Conservation (phyloP, 805 yeast species). For the Vanderwaltozyma tropicalis region DNA sequence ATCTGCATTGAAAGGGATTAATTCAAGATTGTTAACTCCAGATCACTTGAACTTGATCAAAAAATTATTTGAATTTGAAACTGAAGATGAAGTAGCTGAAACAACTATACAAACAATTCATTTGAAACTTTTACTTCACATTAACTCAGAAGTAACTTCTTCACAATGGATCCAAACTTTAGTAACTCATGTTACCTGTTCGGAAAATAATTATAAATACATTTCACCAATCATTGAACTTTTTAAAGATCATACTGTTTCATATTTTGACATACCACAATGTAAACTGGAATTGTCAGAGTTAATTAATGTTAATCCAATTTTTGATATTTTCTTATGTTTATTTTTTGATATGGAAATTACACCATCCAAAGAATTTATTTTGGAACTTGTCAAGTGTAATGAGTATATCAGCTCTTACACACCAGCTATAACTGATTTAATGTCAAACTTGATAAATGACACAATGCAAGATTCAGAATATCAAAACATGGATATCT, state of each 20-base stretch:
- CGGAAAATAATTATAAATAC: conserved; percentile 16
- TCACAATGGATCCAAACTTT: conserved; percentile 29
- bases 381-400: conserved; percentile 23
- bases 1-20: conserved; percentile 34
- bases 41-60: conserved; percentile 25
- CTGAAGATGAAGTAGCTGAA: conserved; percentile 46
- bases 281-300: background rate
- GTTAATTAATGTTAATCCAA: conserved; percentile 5
- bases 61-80: conserved; percentile 29
- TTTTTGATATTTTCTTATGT: conserved; percentile 18
- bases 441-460: background rate
- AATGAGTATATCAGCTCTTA: conserved; percentile 5
- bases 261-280: conserved; percentile 26
- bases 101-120: conserved; percentile 41
- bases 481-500: background rate
- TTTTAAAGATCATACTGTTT: conserved; percentile 31
- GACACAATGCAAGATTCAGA: background rate
- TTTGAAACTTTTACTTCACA: conserved; percentile 35
- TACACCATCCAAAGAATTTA: conserved; percentile 9
- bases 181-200: conserved; percentile 29
- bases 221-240: conserved; percentile 28
- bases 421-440: background rate
- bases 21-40: conserved; percentile 11
- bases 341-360: conserved; percentile 15
- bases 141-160: conserved; percentile 23